A percentile compares a stretch with the other conserved stretches of the same genome.
These are phyloP conservation scores for Podaxis pistillaris DNA, from an alignment of 768 basidiomycete genomes.

Conservation along the genomic window DNA sequence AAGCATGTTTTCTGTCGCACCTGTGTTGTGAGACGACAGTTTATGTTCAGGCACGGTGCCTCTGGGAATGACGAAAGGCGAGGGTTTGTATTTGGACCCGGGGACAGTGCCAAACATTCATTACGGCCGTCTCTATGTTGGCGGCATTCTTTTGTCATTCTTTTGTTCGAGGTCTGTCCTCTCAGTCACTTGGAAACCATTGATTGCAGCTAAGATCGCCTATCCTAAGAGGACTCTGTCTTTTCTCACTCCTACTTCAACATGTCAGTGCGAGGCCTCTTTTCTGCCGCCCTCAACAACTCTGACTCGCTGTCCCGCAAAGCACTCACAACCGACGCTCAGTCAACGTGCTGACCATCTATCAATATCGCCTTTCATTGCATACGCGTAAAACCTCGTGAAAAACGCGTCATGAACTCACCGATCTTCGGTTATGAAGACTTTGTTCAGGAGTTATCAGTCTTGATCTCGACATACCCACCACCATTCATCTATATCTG, in stretches of 20 bases:
- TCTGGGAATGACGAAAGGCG: conserved; percentile 2
- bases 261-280: not conserved
- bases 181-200: not conserved
- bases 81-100: not conserved
- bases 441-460: conserved; percentile 31
- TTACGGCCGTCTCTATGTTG: not conserved
- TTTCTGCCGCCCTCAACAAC: not conserved
- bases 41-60: not conserved
- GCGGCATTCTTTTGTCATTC: not conserved
- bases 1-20: not conserved
- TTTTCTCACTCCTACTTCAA: not conserved
- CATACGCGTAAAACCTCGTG: not conserved
- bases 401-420: conserved; percentile 11
- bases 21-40: not conserved
- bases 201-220: not conserved
- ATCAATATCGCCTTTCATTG: not conserved
- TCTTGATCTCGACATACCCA: conserved; percentile 38
- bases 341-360: not conserved
- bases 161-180: not conserved
- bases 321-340: not conserved
- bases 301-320: not conserved
- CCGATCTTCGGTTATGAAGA: conserved; percentile 25
- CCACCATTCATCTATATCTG: conserved; percentile 71
- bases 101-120: not conserved
- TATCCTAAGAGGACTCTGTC: not conserved